Conservation (phyloP, 768 basidiomycete species). For the Termitomyces sp. region DNA sequence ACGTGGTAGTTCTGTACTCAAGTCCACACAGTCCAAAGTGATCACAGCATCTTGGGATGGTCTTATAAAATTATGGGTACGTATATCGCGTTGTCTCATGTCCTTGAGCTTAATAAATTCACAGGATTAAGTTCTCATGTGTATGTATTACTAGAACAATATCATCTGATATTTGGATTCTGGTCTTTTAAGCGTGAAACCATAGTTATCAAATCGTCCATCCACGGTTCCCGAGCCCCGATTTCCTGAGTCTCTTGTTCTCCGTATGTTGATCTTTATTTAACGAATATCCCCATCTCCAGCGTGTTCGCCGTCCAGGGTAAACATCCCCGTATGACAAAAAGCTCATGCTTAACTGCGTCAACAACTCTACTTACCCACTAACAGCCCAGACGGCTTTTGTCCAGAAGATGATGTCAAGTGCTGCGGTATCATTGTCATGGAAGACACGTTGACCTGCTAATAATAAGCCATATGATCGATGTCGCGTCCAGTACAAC, state of each 20-base stretch:
- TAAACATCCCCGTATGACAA: not conserved
- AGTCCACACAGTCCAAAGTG: constrained; percentile 73
- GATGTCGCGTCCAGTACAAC: not conserved
- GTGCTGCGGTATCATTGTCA: not conserved
- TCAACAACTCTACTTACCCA: not conserved
- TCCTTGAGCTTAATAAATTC: constrained; percentile 8
- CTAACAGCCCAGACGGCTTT: not conserved
- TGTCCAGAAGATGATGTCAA: not conserved
- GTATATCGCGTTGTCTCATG: constrained; percentile 21
- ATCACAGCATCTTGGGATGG: constrained; percentile 98
- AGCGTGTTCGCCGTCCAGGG: not conserved
- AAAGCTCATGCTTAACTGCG: not conserved
- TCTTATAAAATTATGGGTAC: constrained; percentile 94
- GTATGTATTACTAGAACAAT: constrained; percentile 9
- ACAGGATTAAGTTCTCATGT: constrained; percentile 32
- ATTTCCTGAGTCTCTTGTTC: not conserved
- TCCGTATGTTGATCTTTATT: not conserved
- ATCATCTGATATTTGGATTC: not conserved
- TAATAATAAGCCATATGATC: not conserved
- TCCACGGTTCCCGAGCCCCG: too few relatives aligned
- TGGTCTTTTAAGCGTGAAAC: not conserved
- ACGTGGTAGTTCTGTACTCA: constrained; percentile 11
- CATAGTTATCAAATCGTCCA: not conserved
- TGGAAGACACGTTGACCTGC: not conserved
- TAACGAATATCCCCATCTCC: not conserved